phyloP scores from a whole-genome alignment of 2,329 filamentous ascomycete genomes.

The Paecilomyces fulvus region DNA sequence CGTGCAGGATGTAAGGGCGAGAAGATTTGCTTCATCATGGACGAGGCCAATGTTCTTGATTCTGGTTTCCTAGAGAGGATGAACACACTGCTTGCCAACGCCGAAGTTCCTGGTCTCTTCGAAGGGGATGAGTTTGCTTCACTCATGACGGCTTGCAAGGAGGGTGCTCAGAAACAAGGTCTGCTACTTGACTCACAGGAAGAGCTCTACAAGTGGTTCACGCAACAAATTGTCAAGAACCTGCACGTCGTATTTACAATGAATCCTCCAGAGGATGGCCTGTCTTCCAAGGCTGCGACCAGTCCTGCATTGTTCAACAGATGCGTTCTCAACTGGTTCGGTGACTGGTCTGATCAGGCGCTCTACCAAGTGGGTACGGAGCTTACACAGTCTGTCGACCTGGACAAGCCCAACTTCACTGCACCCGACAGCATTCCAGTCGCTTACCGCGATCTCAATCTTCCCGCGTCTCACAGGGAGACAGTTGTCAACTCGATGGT shows the following conservation, averaged over 20 bases:
- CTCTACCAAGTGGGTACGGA: slow-evolving; percentile 96
- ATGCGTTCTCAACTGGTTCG: slow-evolving; percentile 99
- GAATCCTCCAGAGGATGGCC: slow-evolving; percentile 93
- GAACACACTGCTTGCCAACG: slow-evolving; percentile 97
- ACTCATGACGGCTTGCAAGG: slow-evolving; percentile 98
- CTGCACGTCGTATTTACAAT: slow-evolving; percentile 99
- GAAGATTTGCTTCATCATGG: slow-evolving; percentile 99
- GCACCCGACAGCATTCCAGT: slow-evolving; percentile 89
- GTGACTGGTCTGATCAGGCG: slow-evolving; percentile 98
- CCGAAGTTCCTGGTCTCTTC: slow-evolving; percentile 97
- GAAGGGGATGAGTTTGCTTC: slow-evolving; percentile 98
- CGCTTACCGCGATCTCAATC: slow-evolving; percentile 73
- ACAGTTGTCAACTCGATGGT: slow-evolving; percentile 97
- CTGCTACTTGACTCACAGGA: slow-evolving; percentile 93
- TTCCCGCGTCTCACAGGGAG: slow-evolving; percentile 85
- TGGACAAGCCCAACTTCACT: slow-evolving; percentile 77
- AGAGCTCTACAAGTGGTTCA: slow-evolving; percentile 99
- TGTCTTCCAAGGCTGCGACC: slow-evolving; percentile 93
- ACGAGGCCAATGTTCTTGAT: slow-evolving; percentile 96
- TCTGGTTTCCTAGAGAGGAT: slow-evolving; percentile 98
- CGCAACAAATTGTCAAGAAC: slow-evolving; percentile 97
- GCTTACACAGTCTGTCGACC: slow-evolving; percentile 89
- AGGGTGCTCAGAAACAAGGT: slow-evolving; percentile 93
- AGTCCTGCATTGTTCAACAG: slow-evolving; percentile 98
- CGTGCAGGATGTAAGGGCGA: slow-evolving; percentile 96